A percentile compares a stretch with the other conserved stretches of the same genome.
phyloP scores from a whole-genome alignment of 139 green algal genomes.

The Closterium sp. region DNA sequence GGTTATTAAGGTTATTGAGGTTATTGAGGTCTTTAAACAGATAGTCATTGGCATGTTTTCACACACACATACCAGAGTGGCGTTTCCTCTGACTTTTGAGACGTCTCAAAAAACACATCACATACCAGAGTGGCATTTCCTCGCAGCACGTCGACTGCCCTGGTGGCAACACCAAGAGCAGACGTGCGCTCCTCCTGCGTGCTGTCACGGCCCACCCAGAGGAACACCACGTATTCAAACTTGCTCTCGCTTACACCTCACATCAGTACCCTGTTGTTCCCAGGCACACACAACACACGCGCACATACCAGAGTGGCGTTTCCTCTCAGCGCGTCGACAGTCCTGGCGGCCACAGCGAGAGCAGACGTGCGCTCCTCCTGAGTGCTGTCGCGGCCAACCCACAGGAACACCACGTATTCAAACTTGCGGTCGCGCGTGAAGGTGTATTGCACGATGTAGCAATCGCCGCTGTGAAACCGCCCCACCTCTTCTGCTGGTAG shows the following conservation, averaged over 20 bases:
- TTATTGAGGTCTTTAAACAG: no score
- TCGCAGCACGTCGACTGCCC: neutral
- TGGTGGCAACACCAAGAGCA: neutral
- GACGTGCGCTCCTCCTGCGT: neutral
- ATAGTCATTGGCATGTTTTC: no score
- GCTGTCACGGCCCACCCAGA: constrained; percentile 39
- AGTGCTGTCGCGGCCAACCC: constrained; percentile 30
- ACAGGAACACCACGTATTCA: constrained; percentile 51
- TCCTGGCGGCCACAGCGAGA: neutral
- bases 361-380: neutral
- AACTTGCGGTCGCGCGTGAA: constrained; percentile 31
- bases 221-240: constrained; percentile 42
- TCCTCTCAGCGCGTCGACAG: neutral
- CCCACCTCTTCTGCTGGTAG: constrained; percentile 14
- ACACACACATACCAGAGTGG: no score
- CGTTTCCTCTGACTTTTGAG: no score
- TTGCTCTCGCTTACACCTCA: constrained; percentile 36
- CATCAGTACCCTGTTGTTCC: no score
- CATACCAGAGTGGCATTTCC: neutral
- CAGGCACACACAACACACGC: no score
- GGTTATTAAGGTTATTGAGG: no score
- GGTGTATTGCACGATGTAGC: constrained; percentile 48
- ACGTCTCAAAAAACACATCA: no score
- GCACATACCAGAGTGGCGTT: constrained; percentile 3
- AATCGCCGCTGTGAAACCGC: constrained; percentile 49